These are phyloP conservation scores for Trichosporon asahii DNA, from an alignment of 1,284 basidiomycete species.

Conservation along the genomic window DNA sequence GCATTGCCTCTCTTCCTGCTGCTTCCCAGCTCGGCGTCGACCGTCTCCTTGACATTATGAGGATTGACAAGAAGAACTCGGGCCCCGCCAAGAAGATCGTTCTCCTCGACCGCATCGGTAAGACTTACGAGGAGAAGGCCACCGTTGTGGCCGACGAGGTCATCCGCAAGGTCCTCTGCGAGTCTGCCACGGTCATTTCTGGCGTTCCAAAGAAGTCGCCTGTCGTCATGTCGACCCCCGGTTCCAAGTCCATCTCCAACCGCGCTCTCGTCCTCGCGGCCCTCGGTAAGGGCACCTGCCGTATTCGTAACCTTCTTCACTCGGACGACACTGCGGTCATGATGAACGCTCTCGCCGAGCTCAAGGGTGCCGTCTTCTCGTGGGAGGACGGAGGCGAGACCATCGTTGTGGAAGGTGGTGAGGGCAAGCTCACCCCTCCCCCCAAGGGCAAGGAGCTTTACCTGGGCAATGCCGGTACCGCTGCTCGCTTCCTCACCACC, in stretches of 20 bases:
- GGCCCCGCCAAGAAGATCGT: slow-evolving; percentile 88
- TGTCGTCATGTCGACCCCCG: slow-evolving; percentile 85
- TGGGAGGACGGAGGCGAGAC: slow-evolving; percentile 96
- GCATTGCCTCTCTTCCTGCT: slow-evolving; percentile 67
- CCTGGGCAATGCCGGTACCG: slow-evolving; percentile 95
- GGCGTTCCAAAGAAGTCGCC: slow-evolving; percentile 64
- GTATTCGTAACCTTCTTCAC: slow-evolving; percentile 84
- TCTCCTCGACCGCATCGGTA: slow-evolving; percentile 82
- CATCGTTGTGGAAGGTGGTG: slow-evolving; percentile 83
- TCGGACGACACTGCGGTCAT: slow-evolving; percentile 99
- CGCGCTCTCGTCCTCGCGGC: slow-evolving; percentile 91
- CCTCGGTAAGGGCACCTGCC: slow-evolving; percentile 80
- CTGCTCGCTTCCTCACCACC: slow-evolving; percentile 94
- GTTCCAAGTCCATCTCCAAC: slow-evolving; percentile 96
- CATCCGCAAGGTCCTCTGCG: slow-evolving; percentile 74
- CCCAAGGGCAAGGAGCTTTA: slow-evolving; percentile 81
- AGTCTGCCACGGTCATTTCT: slow-evolving; percentile 69
- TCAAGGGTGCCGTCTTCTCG: slow-evolving; percentile 81
- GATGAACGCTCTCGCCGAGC: slow-evolving; percentile 87
- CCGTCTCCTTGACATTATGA: slow-evolving; percentile 81
- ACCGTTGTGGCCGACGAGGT: slow-evolving; percentile 75
- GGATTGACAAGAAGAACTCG: slow-evolving; percentile 97
- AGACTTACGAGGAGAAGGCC: slow-evolving; percentile 87
- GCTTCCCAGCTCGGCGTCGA: slow-evolving; percentile 72
- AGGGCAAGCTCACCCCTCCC: slow-evolving; percentile 75